Conservation (phyloP, 495 filamentous ascomycete genomes). For the Penicillium taxi region DNA sequence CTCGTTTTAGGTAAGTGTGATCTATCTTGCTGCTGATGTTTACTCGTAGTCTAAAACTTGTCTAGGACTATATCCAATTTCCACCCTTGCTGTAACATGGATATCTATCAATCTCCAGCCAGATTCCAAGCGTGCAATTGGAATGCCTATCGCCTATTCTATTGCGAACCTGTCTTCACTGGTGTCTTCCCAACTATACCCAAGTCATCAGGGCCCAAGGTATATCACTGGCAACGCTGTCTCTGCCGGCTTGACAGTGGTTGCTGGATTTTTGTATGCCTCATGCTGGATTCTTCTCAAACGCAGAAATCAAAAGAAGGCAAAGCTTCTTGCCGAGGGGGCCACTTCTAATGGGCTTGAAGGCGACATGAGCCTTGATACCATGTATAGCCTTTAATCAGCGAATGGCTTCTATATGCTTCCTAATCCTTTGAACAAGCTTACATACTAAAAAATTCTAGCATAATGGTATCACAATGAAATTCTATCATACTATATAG, state of each 20-base stretch:
- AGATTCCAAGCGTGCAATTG: slow-evolving; percentile 1
- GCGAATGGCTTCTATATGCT: too few relatives aligned
- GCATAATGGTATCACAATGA: too few relatives aligned
- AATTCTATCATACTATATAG: too few relatives aligned
- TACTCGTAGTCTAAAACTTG: too few relatives aligned
- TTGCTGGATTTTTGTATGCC: not conserved
- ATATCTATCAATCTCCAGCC: not conserved
- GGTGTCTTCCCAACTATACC: not conserved
- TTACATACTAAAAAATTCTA: too few relatives aligned
- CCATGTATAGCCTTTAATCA: slow-evolving; percentile 1
- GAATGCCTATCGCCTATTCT: not conserved
- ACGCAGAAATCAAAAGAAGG: not conserved
- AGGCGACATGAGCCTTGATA: not conserved
- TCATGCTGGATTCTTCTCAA: not conserved
- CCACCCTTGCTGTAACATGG: not conserved
- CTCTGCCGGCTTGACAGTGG: not conserved
- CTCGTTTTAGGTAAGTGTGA: not conserved
- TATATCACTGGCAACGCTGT: not conserved
- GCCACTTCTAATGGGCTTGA: not conserved
- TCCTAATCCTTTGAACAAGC: too few relatives aligned
- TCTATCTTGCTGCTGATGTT: too few relatives aligned
- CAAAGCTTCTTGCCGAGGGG: not conserved
- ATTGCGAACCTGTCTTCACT: not conserved
- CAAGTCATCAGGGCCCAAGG: not conserved
- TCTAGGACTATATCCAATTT: not conserved